Percentiles rank a stretch among this genome's conserved stretches.
phyloP scores from a whole-genome alignment of 2,329 filamentous ascomycete genomes.

The Pseudopithomyces maydicus region DNA sequence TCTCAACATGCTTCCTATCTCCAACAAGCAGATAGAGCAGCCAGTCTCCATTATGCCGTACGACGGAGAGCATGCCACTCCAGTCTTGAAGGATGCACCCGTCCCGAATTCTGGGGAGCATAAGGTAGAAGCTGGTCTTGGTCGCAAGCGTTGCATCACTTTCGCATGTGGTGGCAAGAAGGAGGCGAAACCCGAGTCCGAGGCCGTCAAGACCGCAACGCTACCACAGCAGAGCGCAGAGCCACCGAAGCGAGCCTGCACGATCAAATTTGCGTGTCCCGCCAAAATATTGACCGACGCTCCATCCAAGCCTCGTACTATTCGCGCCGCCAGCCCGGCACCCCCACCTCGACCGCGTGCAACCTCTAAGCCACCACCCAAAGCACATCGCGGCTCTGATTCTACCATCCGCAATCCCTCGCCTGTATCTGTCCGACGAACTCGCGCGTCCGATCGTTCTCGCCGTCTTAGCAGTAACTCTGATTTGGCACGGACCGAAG shows the following conservation, averaged over 20 bases:
- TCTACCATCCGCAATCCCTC: conserved; percentile 56
- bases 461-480: conserved; percentile 44
- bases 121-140: conserved; percentile 65
- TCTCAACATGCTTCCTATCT: conserved; percentile 41
- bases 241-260: conserved; percentile 61
- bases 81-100: conserved; percentile 27
- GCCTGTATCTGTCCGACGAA: conserved; percentile 50
- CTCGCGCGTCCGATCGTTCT: conserved; percentile 32
- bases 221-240: conserved; percentile 27
- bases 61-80: conserved; percentile 39
- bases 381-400: conserved; percentile 55
- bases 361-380: conserved; percentile 36
- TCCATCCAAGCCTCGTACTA: conserved; percentile 41
- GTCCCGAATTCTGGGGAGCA: conserved; percentile 54
- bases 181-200: conserved; percentile 45
- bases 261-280: conserved; percentile 78
- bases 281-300: conserved; percentile 52
- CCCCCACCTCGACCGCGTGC: conserved; percentile 37
- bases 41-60: conserved; percentile 44
- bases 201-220: conserved; percentile 25
- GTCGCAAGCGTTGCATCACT: conserved; percentile 86
- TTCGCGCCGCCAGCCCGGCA: conserved; percentile 52
- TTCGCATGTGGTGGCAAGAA: conserved; percentile 76
- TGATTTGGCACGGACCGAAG: conserved; percentile 58
- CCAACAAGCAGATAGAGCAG: conserved; percentile 44